A percentile compares a stretch with the other conserved stretches of the same genome.
phyloP scores from a whole-genome alignment of 495 filamentous ascomycete species.

The Cercophora samala region DNA sequence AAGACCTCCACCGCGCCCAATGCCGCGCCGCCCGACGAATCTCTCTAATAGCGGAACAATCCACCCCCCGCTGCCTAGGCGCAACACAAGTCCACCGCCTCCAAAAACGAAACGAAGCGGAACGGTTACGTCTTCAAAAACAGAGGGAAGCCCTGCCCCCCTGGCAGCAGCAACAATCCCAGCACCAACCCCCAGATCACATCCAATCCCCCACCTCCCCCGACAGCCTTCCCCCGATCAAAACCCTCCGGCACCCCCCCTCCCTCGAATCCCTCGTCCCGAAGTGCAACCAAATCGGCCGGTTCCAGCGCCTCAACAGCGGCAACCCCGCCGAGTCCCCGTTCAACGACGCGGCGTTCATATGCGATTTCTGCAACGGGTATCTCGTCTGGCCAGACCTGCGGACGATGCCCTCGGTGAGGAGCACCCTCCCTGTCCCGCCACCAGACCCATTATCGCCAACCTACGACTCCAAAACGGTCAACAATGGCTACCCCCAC shows the following conservation, averaged over 20 bases:
- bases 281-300: constrained; percentile 38
- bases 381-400: constrained; percentile 48
- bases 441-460: neutral
- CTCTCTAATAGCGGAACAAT: constrained; percentile 34
- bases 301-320: constrained; percentile 40
- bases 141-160: constrained; percentile 15
- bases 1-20: constrained; percentile 46
- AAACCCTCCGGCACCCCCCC: constrained; percentile 9
- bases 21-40: constrained; percentile 47
- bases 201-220: constrained; percentile 8
- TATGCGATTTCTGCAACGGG: constrained; percentile 51
- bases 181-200: neutral
- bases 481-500: constrained; percentile 26
- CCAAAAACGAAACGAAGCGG: constrained; percentile 31
- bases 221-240: constrained; percentile 3
- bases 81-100: constrained; percentile 44
- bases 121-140: constrained; percentile 16
- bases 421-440: constrained; percentile 22
- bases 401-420: constrained; percentile 37
- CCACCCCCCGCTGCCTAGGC: constrained; percentile 40
- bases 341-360: constrained; percentile 42
- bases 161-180: constrained; percentile 18
- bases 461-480: neutral
- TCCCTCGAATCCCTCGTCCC: constrained; percentile 37
- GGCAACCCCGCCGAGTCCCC: constrained; percentile 10